Conservation (phyloP, 257 asterid species). For the Echites panduratus region DNA sequence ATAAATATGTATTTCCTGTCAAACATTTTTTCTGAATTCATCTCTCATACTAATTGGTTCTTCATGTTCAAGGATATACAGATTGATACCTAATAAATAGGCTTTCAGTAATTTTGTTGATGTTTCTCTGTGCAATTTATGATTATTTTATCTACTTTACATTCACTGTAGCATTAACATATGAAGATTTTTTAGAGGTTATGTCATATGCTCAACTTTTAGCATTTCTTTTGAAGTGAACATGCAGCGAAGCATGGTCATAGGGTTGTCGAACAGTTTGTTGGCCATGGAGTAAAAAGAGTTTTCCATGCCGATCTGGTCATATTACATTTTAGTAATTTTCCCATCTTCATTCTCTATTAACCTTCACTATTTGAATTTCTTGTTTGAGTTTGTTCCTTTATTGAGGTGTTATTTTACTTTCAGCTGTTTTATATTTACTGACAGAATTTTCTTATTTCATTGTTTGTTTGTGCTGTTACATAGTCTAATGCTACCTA, state of each 20-base stretch:
- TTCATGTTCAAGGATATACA: background rate
- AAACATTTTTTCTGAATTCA: background rate
- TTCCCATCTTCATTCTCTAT: constrained; percentile 13
- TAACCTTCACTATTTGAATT: background rate
- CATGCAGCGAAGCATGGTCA: constrained; percentile 75
- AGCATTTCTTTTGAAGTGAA: constrained; percentile 46
- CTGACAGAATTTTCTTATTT: background rate
- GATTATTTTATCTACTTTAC: background rate
- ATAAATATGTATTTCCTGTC: background rate
- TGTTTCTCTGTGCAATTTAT: background rate
- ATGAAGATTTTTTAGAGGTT: background rate
- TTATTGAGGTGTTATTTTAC: background rate
- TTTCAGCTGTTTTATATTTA: background rate
- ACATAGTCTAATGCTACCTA: background rate
- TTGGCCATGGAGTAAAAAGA: constrained; percentile 97
- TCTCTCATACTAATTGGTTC: background rate
- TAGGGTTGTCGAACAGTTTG: constrained; percentile 88
- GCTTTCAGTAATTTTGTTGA: background rate
- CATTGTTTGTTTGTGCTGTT: background rate
- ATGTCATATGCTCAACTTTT: constrained; percentile 5
- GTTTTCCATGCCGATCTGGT: constrained; percentile 89
- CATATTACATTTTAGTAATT: constrained; percentile 77
- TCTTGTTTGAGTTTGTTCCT: background rate
- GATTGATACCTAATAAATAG: background rate
- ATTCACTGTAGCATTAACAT: background rate